A percentile compares a stretch with the other conserved stretches of the same genome.
Conservation (phyloP, 2,329 filamentous ascomycete genomes). For the Fusarium praegraminearum region DNA sequence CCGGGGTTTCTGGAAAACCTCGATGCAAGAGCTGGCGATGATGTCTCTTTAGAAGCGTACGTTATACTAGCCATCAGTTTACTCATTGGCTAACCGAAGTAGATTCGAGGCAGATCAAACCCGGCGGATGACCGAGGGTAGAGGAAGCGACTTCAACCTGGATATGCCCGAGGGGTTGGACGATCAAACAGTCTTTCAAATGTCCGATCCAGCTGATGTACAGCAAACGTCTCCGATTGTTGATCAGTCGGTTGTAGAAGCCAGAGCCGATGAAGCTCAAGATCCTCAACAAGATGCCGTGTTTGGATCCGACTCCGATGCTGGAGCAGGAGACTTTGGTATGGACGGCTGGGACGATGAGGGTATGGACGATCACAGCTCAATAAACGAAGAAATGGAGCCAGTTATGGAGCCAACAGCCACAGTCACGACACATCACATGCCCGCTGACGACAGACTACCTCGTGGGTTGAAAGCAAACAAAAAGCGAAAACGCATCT, state of each 20-base stretch:
- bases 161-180: constrained; percentile 62
- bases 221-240: constrained; percentile 46
- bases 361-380: constrained; percentile 44
- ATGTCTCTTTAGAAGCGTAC: constrained; percentile 60
- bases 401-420: constrained; percentile 22
- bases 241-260: constrained; percentile 39
- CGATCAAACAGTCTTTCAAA: constrained; percentile 65
- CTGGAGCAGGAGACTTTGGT: constrained; percentile 32
- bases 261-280: constrained; percentile 30
- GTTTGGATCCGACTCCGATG: constrained; percentile 40
- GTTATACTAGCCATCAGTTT: neutral
- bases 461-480: constrained; percentile 37
- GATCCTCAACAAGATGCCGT: constrained; percentile 28
- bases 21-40: constrained; percentile 54
- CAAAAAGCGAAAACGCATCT: constrained; percentile 63
- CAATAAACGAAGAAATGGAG: constrained; percentile 38
- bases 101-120: constrained; percentile 58
- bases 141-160: constrained; percentile 65
- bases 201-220: constrained; percentile 53
- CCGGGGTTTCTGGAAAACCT: constrained; percentile 61
- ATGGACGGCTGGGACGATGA: constrained; percentile 37
- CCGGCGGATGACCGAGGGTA: constrained; percentile 55
- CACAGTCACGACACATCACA: constrained; percentile 9
- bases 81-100: constrained; percentile 16
- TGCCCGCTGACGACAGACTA: constrained; percentile 24